Base-by-base conservation (phyloP, 352 stramenopile genomes). In the Globisporangium lucens region DNA sequence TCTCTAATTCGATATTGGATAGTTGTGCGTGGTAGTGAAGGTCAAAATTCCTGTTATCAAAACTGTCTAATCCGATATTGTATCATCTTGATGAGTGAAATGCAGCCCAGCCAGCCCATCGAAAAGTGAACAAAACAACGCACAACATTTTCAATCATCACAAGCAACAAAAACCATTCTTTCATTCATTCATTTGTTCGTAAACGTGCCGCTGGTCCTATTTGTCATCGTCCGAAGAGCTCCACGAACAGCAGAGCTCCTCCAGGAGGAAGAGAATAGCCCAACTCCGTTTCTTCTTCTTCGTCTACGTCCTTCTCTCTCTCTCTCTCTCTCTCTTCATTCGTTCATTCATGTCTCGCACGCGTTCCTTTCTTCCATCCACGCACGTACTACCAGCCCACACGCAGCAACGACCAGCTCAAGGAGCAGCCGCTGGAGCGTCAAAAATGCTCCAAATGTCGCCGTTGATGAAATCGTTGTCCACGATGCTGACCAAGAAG, bases 401-500 rank as follows among this genome's bases (percentile, higher is more conserved):
- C 12, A 22, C 12, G 13, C 38, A 47, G 41, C 41, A 49, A 49
- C n/a, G 15, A 49, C 15, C 12, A 43, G 12, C 36, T 38, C 36
- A 64, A 29, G 58, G 58, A 22, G 58, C 27, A 1, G 73, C 43
- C 49, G 73, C 38, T 12, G 73, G 61, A 12, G 74, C 51, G 33
- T 83, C 75, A 59, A 95, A 92, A 64, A 93, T 69, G 66, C 89
- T 79, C 87, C 87, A 95, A 56, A 95, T 95, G 70, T 95, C 84
- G 57, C 87, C 87, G 58, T 89, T 85, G 62, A 94, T 77, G 64
- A 98, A 99, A 72, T 99, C 93, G 78, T 99, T 99, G 84, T 99
- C 97, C 72, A 99, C 97, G 63, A 99, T 98, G 65, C 95, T 98
- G 51, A 99, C 97, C 51, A 99, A 81, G 73, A 97, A 99, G 76